Conservation (phyloP, 73 alveolate genomes). For the Breviolum minutum region DNA sequence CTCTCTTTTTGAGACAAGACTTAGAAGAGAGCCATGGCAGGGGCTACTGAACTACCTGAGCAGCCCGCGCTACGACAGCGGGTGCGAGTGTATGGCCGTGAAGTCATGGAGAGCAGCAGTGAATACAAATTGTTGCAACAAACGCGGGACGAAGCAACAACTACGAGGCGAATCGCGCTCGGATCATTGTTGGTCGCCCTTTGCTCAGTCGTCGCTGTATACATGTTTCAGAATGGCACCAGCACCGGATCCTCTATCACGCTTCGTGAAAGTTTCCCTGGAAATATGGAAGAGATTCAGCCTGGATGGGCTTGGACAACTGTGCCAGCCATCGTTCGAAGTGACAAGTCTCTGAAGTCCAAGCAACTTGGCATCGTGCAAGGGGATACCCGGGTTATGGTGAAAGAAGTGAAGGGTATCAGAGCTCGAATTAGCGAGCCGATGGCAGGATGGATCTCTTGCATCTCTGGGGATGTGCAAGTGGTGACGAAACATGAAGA, state of each 20-base stretch:
- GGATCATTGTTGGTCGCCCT: constrained; percentile 37
- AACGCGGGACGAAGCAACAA: constrained; percentile 41
- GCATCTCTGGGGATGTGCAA: constrained; percentile 46
- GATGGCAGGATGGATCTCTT: constrained; percentile 79
- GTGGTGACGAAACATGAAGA: constrained; percentile 37
- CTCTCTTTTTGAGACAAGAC: not conserved
- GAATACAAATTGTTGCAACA: constrained; percentile 41
- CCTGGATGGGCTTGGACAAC: constrained; percentile 89
- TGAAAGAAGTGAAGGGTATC: constrained; percentile 50
- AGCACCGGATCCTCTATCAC: no score
- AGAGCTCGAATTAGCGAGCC: constrained; percentile 79
- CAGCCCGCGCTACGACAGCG: constrained; percentile 48
- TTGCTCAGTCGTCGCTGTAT: constrained; percentile 31
- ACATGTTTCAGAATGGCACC: not conserved
- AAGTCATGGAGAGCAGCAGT: constrained; percentile 22
- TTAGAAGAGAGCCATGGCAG: not conserved
- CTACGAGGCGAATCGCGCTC: constrained; percentile 34
- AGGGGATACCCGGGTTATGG: constrained; percentile 17
- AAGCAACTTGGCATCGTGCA: constrained; percentile 31
- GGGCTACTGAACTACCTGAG: not conserved
- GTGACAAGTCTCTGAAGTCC: constrained; percentile 19
- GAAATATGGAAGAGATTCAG: constrained; percentile 26
- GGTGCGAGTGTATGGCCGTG: constrained; percentile 1
- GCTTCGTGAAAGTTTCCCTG: constrained; percentile 22
- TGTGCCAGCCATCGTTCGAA: constrained; percentile 67